Base-by-base conservation (phyloP, 495 filamentous ascomycete species). In the Penicillium lividum region DNA sequence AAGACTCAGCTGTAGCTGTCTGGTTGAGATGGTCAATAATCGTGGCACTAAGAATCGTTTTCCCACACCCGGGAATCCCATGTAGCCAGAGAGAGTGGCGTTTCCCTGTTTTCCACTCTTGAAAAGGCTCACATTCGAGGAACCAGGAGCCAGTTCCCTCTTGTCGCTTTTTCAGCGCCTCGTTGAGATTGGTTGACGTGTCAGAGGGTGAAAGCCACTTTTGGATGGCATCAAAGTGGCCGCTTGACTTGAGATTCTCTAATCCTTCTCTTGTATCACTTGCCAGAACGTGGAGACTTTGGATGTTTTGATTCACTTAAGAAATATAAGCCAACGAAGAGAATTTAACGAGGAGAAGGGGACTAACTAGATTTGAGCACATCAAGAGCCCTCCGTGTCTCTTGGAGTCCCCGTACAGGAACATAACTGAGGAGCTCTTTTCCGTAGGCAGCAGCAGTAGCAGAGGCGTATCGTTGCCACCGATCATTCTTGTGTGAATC, bases 51-150 rank as follows among this genome's bases (percentile, higher is more conserved):
- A 76, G 63, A 10, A 76, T 59, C 3, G 72, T 69, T 46, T 77
- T 77, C n/a, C 73, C 74, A 38, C 65, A 70, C 10, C 73, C 73
- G 50, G 72, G 64, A 51, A 64, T 73, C 13, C 73, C 74, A 57
- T 74, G 55, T 10, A 77, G 57, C 73, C 73, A 77, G 11, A 74
- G 30, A 18, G 67, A 29, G 10, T 64, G 64, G 18, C 51, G 45
- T 13, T 44, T 33, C 4, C 49, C 51, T 3, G 22, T 30, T 15
- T 62, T 56, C 73, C 70, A 76, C 9, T 56, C 45, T 15, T 59
- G 22, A 29, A 70, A 73, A 8, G n/a, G 13, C 6, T 54, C 47
- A 31, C 53, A 62, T 4, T 65, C 22, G 15, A 75, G 33, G 0
- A 76, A 54, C 73, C 73, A 76, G 11, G 51, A 30, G 3, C 71